Percentiles rank a stretch among this genome's conserved stretches.
Conservation (phyloP, 2,329 filamentous ascomycete species). For the Coleophoma eucalyptorum region DNA sequence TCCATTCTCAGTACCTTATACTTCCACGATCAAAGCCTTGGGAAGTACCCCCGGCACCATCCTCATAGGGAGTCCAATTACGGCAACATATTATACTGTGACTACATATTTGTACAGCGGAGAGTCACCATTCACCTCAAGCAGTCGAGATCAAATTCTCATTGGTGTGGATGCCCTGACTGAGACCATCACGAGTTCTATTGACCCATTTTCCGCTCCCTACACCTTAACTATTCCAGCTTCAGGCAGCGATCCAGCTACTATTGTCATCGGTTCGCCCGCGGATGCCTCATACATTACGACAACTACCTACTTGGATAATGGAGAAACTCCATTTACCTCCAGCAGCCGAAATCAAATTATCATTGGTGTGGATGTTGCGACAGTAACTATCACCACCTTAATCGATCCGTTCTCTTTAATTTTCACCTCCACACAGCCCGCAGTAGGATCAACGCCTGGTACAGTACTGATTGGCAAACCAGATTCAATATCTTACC, state of each 20-base stretch:
- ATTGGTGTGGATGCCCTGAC: neutral
- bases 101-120: neutral
- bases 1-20: neutral
- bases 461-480: neutral
- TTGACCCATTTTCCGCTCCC: neutral
- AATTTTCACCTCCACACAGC: neutral
- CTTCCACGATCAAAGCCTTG: neutral
- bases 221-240: neutral
- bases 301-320: neutral
- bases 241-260: neutral
- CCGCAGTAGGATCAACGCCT: neutral
- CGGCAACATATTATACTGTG: neutral
- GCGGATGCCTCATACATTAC: neutral
- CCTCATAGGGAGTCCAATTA: neutral
- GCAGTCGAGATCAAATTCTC: neutral
- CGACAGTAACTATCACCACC: neutral
- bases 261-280: neutral
- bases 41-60: neutral
- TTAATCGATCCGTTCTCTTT: neutral
- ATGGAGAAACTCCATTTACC: neutral
- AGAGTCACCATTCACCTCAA: neutral
- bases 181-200: neutral
- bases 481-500: neutral
- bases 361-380: neutral
- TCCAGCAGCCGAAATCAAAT: neutral